Evolutionary conservation across 768 basidiomycete species (phyloP), one percentile per base, ranked within the genome.

Genomic region (Auriscalpium vulgare): DNA sequence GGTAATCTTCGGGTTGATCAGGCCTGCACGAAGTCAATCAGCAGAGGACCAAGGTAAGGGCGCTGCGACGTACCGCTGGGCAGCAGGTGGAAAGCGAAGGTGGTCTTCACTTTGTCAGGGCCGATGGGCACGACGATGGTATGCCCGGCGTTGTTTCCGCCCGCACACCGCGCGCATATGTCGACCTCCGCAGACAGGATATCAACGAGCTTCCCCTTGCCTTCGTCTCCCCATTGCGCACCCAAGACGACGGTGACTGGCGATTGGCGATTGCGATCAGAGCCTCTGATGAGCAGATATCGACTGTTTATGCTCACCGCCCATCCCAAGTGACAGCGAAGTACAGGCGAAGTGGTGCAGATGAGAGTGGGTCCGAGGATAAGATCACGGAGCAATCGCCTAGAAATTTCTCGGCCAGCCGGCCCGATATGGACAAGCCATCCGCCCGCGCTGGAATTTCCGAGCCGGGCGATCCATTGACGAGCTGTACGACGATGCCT

Each of bases 131-230:
- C 91, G 60, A 99, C 87, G 69, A 99, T 97, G 21, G 97, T 98
- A 73, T 99, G 97, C 2, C 97, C 97, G 21, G 97, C 97, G 68
- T 99, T 99, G 75, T 97, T 98, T 10, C 97, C 97, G 13, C 97
- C 97, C 11, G 97, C 97, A 69, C 93, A 97, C 48, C 97, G 82
- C 17, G 94, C 95, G 65, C 95, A 98, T 68, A 98, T 69, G 70
- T 99, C 97, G 57, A 82, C 78, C 45, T 95, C 82, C 13, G 88
- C 90, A 40, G 94, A 82, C 61, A 99, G 80, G 67, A 99, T 92
- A 69, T 99, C 97, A 56, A 97, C 97, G 55, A 99, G 84, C 74
- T 99, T 98, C 14, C 92, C 92, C 71, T 91, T 91, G 62, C 91
- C 91, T 70, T 93, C 91, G 68, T 94, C 91, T 47, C 91, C 91